Percentiles rank a stretch among this genome's conserved stretches.
These are phyloP conservation scores for Malus orientalis DNA, from an alignment of 306 rosid genomes.

Conservation along the genomic window DNA sequence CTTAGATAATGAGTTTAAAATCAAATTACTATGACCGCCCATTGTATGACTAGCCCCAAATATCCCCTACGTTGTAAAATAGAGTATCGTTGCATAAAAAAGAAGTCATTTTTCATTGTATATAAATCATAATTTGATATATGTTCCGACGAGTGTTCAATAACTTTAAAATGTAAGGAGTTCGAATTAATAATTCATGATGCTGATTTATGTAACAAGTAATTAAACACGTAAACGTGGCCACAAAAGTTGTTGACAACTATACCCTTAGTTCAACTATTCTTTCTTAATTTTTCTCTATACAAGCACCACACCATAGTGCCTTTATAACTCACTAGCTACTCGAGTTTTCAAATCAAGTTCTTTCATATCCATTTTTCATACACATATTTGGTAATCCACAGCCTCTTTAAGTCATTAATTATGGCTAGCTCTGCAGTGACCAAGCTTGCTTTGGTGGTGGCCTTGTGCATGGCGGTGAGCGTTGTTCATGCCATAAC, in stretches of 20 bases:
- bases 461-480: constrained; percentile 26
- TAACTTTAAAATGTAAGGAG: background rate
- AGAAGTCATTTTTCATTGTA: background rate
- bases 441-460: constrained; percentile 14
- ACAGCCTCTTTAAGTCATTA: background rate
- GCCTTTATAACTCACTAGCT: background rate
- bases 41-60: too few relatives aligned
- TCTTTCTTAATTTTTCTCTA: background rate
- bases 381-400: background rate
- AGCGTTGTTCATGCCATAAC: constrained; percentile 30
- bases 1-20: too few relatives aligned
- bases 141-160: background rate
- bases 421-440: constrained; percentile 17
- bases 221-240: background rate
- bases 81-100: background rate
- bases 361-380: background rate
- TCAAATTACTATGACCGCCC: too few relatives aligned
- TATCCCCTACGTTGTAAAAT: too few relatives aligned
- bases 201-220: background rate
- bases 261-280: background rate
- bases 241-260: background rate
- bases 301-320: background rate
- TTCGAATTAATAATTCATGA: background rate
- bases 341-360: background rate
- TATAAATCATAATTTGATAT: background rate